phyloP scores from a whole-genome alignment of 2,329 filamentous ascomycete species.

The Phaeophleospora eucalypticola region DNA sequence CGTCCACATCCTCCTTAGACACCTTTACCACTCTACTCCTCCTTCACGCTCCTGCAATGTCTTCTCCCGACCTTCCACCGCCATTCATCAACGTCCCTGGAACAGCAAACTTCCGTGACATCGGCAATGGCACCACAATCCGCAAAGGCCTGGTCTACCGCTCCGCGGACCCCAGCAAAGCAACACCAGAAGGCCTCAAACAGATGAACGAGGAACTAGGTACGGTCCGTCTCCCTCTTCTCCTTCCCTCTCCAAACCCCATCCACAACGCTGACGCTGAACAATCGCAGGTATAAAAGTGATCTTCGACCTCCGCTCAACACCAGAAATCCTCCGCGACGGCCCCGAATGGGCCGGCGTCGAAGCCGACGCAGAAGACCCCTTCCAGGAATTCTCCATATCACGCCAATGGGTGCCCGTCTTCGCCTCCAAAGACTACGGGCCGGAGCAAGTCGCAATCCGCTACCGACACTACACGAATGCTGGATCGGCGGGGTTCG shows the following conservation, averaged over 20 bases:
- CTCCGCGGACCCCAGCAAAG: constrained; percentile 60
- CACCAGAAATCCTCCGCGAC: constrained; percentile 52
- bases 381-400: constrained; percentile 44
- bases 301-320: constrained; percentile 66
- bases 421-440: constrained; percentile 58
- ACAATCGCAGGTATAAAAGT: constrained; percentile 53
- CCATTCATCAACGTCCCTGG: constrained; percentile 48
- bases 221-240: constrained; percentile 20
- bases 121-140: constrained; percentile 47
- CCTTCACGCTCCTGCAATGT: constrained; percentile 6
- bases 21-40: background rate
- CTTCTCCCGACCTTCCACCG: constrained; percentile 22
- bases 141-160: constrained; percentile 59
- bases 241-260: background rate
- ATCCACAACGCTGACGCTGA: background rate
- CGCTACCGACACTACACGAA: constrained; percentile 59
- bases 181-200: constrained; percentile 52
- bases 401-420: constrained; percentile 60
- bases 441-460: constrained; percentile 59
- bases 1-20: too few relatives aligned
- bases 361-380: constrained; percentile 20
- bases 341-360: constrained; percentile 33
- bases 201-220: constrained; percentile 42
- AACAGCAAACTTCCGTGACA: constrained; percentile 65
- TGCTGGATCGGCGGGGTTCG: constrained; percentile 56